Conservation (phyloP, 2,329 filamentous ascomycete genomes). For the Pseudofabraea citricarpa region DNA sequence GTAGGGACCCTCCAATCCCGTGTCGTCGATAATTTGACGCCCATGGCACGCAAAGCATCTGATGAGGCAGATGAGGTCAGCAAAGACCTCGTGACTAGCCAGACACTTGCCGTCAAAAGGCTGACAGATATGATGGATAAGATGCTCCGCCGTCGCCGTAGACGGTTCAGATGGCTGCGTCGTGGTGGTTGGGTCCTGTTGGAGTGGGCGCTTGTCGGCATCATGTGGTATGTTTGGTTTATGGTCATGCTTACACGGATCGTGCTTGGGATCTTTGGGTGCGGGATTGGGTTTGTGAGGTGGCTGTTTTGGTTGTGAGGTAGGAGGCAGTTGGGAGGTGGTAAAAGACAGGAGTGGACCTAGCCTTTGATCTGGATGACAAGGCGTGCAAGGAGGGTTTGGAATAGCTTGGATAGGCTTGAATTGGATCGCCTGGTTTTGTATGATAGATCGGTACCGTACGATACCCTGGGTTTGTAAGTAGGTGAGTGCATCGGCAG, state of each 20-base stretch:
- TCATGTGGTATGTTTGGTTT: constrained; percentile 95
- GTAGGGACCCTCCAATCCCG: constrained; percentile 40
- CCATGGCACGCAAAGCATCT: constrained; percentile 60
- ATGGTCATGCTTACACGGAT: constrained; percentile 73
- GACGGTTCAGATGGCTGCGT: constrained; percentile 68
- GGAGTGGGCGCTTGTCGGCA: constrained; percentile 81
- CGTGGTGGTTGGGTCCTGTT: constrained; percentile 74
- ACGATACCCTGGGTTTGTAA: no score
- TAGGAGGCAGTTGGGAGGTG: no score
- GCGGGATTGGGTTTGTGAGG: constrained; percentile 52
- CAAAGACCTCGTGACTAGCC: constrained; percentile 69
- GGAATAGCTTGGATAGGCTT: no score
- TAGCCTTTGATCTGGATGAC: no score
- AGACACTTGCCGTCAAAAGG: constrained; percentile 75
- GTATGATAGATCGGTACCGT: no score
- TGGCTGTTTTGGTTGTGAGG: constrained; percentile 77
- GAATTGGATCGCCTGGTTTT: no score
- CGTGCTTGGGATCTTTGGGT: constrained; percentile 57
- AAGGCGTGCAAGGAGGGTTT: no score
- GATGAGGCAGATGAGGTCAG: constrained; percentile 78
- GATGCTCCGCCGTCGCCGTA: constrained; percentile 63
- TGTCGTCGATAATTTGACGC: constrained; percentile 37
- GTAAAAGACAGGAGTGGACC: no score
- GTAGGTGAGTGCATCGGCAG: no score
- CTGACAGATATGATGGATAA: constrained; percentile 75